Evolutionary conservation across 1,284 basidiomycete species (phyloP), one percentile per base, ranked within the genome.

Genomic region (Cutaneotrichosporon cutaneum): DNA sequence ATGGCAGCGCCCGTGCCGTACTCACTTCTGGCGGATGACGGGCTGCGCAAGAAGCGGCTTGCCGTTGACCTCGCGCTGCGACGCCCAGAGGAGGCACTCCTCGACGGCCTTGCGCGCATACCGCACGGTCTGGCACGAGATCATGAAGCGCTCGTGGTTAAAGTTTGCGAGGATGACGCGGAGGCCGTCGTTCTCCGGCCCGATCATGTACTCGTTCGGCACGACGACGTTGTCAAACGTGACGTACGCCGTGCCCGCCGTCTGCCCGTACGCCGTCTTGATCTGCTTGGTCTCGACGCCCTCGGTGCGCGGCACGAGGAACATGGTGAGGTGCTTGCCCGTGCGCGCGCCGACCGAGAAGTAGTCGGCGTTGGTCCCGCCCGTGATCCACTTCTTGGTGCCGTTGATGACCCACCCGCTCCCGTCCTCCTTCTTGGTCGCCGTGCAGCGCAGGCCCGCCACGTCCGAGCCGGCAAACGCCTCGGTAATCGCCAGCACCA

Each of bases 391-490:
- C 70, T 82, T 82, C 80, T 95, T 94, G 8, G 90, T 92, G 14
- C 92, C 92, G 69, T 91, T 92, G 70, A 94, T 87, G 61, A 91
- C 87, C 75, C 81, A 83, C 7, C 63, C 63, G 67, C 90, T 78
- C 39, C 91, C 92, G 72, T 94, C 93, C 65, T 88, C 86, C 42
- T 84, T 88, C 77, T 92, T 89, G 54, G 82, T 85, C 13, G 94
- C 94, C 4, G 86, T 90, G 16, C 90, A 94, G 73, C 88, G 85
- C 58, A 93, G 78, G 22, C 90, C 90, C 74, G 88, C 85, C 30
- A 97, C 92, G 74, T 96, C 93, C 65, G 89, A 91, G 9, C 94
- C 94, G 4, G 94, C 94, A 70, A 90, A 91, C 0, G 94, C 92
- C 77, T 91, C 89, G n/a, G 86, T 85, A 66, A 97, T 90, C 32